phyloP scores from a whole-genome alignment of 768 basidiomycete genomes.

The Boletus rubroflammeus region DNA sequence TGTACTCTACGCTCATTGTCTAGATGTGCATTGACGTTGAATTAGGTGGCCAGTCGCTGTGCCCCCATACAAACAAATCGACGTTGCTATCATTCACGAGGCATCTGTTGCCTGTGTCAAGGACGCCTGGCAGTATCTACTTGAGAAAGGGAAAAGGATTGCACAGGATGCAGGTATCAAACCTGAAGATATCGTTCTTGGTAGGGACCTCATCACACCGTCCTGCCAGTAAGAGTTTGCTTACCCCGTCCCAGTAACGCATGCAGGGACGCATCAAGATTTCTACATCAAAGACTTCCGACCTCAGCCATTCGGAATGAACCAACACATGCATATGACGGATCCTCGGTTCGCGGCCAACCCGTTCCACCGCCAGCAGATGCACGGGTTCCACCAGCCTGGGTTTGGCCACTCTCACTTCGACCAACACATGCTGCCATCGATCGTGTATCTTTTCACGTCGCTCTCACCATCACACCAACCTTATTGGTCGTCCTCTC shows the following conservation, averaged over 20 bases:
- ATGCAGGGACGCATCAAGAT: conserved; percentile 38
- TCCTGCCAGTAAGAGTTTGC: not conserved
- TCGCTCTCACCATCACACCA: conserved; percentile 30
- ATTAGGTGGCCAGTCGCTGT: conserved; percentile 45
- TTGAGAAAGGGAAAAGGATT: conserved; percentile 31
- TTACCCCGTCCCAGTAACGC: conserved; percentile 34
- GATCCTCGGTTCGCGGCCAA: conserved; percentile 6
- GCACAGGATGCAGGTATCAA: conserved; percentile 32
- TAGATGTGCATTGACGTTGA: not conserved
- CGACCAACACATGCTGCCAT: conserved; percentile 31
- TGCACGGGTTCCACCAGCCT: conserved; percentile 16
- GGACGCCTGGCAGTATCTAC: conserved; percentile 40
- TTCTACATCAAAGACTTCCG: conserved; percentile 39
- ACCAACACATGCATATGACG: conserved; percentile 1
- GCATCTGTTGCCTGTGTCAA: conserved; percentile 23
- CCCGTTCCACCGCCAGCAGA: conserved; percentile 11
- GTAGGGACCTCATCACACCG: conserved; percentile 23
- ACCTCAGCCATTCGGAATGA: conserved; percentile 16
- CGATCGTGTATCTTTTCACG: conserved; percentile 43
- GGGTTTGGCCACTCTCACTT: conserved; percentile 14
- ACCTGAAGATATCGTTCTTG: conserved; percentile 42
- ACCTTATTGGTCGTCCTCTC: conserved; percentile 40
- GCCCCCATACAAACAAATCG: conserved; percentile 34
- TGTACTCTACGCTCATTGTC: conserved; percentile 7
- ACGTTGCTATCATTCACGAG: conserved; percentile 39